phyloP scores from a whole-genome alignment of 2,329 filamentous ascomycete species.

The Sordariomycetes sp. region DNA sequence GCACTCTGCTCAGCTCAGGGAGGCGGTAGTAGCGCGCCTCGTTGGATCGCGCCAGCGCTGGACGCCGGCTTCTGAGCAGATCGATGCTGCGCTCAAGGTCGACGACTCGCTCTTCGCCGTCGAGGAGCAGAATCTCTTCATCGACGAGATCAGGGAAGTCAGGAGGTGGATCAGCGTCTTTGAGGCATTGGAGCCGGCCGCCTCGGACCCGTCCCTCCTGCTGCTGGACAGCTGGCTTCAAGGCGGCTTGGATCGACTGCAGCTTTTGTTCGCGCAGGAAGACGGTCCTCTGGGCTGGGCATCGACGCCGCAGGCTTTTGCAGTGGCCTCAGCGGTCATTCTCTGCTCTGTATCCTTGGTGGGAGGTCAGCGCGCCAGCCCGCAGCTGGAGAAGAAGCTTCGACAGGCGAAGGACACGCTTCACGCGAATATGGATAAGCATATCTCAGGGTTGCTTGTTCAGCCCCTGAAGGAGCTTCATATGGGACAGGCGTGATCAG shows the following conservation, averaged over 20 bases:
- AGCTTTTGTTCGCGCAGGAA: background rate
- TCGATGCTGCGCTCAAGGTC: constrained; percentile 36
- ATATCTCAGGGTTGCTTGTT: too few relatives aligned
- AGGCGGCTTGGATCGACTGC: constrained; percentile 37
- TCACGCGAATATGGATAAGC: too few relatives aligned
- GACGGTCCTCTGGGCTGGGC: constrained; percentile 69
- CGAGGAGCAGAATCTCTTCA: constrained; percentile 91
- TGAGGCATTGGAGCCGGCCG: constrained; percentile 11
- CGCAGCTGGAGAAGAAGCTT: too few relatives aligned
- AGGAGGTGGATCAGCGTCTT: constrained; percentile 56
- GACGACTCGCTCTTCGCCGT: constrained; percentile 70
- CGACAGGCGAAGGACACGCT: too few relatives aligned
- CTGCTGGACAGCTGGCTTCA: constrained; percentile 36
- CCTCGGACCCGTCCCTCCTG: constrained; percentile 11
- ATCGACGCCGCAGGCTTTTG: constrained; percentile 59
- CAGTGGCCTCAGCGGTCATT: constrained; percentile 43
- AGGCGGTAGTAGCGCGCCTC: constrained; percentile 32
- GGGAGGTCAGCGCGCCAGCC: constrained; percentile 7
- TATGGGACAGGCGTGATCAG: too few relatives aligned
- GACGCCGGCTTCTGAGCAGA: constrained; percentile 24
- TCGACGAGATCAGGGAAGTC: constrained; percentile 72
- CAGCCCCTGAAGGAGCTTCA: too few relatives aligned
- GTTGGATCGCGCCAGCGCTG: constrained; percentile 12
- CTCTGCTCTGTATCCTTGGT: constrained; percentile 25
- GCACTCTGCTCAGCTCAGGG: constrained; percentile 23